A percentile compares a stretch with the other conserved stretches of the same genome.
Evolutionary conservation across 2,329 filamentous ascomycete species (phyloP).

Genomic region (Penicillium fuscoglaucum): DNA sequence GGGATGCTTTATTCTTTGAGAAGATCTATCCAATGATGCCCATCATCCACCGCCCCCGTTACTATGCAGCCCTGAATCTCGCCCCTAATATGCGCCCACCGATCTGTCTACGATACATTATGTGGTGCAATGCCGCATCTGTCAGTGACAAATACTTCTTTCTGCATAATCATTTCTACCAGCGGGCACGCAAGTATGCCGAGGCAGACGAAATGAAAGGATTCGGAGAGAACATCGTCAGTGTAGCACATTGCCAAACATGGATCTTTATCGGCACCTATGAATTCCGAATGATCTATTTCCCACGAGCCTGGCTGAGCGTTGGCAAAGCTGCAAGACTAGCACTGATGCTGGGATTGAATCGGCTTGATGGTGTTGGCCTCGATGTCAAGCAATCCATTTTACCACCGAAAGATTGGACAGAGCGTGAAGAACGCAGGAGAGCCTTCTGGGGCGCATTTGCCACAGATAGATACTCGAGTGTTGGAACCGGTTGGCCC

Average conservation of each 20-base stretch:
- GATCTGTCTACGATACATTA: constrained; percentile 84
- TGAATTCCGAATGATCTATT: constrained; percentile 98
- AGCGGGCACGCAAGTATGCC: constrained; percentile 82
- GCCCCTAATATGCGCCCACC: constrained; percentile 84
- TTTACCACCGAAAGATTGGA: constrained; percentile 85
- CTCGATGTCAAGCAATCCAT: constrained; percentile 92
- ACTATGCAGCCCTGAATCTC: constrained; percentile 84
- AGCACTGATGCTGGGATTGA: constrained; percentile 87
- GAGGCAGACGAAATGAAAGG: constrained; percentile 89
- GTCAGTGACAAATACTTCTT: constrained; percentile 77
- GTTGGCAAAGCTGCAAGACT: constrained; percentile 78
- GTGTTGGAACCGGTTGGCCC: constrained; percentile 95
- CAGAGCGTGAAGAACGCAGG: constrained; percentile 84
- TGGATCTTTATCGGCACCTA: constrained; percentile 78
- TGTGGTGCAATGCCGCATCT: constrained; percentile 92
- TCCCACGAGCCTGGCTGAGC: constrained; percentile 92
- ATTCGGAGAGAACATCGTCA: constrained; percentile 85
- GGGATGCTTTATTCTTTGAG: constrained; percentile 78
- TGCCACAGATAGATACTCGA: constrained; percentile 85
- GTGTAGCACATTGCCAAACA: constrained; percentile 79
- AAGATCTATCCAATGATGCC: constrained; percentile 84
- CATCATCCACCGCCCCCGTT: constrained; percentile 86
- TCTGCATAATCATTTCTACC: constrained; percentile 86
- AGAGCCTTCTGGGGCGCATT: constrained; percentile 96
- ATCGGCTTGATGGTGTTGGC: constrained; percentile 77